These are phyloP conservation scores for Lobulomyces angularis DNA, from an alignment of 192 early-diverging fungal species.

Conservation along the genomic window DNA sequence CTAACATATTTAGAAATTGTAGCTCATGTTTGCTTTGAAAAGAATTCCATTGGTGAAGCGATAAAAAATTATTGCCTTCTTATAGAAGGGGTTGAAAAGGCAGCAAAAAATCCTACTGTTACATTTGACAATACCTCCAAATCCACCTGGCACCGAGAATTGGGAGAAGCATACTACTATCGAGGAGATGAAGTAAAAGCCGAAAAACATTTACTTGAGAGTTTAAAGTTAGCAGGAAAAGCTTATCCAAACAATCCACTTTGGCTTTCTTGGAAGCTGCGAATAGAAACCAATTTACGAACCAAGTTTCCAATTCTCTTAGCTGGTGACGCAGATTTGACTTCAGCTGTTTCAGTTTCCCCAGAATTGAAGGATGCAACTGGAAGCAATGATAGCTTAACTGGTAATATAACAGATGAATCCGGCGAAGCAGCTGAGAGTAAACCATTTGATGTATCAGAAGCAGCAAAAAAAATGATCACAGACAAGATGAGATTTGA, in stretches of 20 bases:
- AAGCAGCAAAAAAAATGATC: no score
- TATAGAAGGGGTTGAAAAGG: slow-evolving; percentile 11
- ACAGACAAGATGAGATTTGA: no score
- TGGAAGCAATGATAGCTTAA: no score
- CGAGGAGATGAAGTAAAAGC: slow-evolving; percentile 18
- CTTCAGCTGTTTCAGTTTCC: slow-evolving; percentile 8
- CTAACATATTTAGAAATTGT: slow-evolving; percentile 26
- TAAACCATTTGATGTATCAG: no score
- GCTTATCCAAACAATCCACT: slow-evolving; percentile 12
- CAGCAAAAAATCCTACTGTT: slow-evolving; percentile 5
- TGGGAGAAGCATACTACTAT: slow-evolving; percentile 30
- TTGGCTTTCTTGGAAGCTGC: slow-evolving; percentile 14
- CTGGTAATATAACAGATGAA: no score
- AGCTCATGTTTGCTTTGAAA: slow-evolving; percentile 25
- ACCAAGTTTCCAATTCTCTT: slow-evolving; percentile 2
- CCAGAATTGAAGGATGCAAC: background rate
- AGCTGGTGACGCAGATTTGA: slow-evolving; percentile 7
- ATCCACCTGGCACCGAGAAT: slow-evolving; percentile 31
- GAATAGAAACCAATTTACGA: slow-evolving; percentile 8
- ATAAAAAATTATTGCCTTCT: slow-evolving; percentile 32
- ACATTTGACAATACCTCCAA: slow-evolving; percentile 7
- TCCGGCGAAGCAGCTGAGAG: no score
- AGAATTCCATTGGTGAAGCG: slow-evolving; percentile 20
- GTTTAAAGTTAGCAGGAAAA: slow-evolving; percentile 18
- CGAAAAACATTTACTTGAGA: slow-evolving; percentile 16